Base-by-base conservation (phyloP, 306 rosid species). In the Gastrolobium bilobum region DNA sequence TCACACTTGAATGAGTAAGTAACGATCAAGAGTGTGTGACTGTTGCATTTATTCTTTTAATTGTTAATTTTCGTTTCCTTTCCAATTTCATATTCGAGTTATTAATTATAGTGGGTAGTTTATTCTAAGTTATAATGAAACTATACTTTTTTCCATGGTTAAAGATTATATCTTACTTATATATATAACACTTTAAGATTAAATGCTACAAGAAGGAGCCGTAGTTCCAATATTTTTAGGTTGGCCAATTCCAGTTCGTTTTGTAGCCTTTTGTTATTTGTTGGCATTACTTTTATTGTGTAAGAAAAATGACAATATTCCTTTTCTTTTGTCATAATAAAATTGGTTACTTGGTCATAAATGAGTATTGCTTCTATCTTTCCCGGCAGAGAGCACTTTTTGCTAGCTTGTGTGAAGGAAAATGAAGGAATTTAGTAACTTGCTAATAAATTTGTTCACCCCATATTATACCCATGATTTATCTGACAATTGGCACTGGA, bases 21-120 rank as follows among this genome's bases (percentile, higher is more conserved):
- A 42, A 75, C 3, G 29, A 40, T 78, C 46, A 29, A 51, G 37
- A 70, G 62, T 11, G 76, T 67, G 56, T 73, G 34, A 44, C 37
- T 59, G 68, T 71, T 64, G 74, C 11, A 7, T 66, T 59, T 65
- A 6, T 48, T 71, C 40, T 30, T 71, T 40, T 65, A 76, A 40
- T 47, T 56, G 26, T 26, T 66, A 20, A 56, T 73, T 68, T 53
- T 52, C 74, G 71, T 54, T 76, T 57, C 35, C 44, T 15, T 10
- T 14, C 57, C 59, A 34, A 30, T 40, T 71, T 76, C 65, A 60
- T 68, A 34, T 43, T 34, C 13, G n/a, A 64, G 74, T 71, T 76
- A 47, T 56, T 35, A 29, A 33, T 53, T 47, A 56, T 15, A 73
- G 3, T 26, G 46, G 5, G 46, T 10, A 14, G n/a, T 57, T 57